phyloP scores from a whole-genome alignment of 164 flowering plant genomes.

The Macadamia tetraphylla region DNA sequence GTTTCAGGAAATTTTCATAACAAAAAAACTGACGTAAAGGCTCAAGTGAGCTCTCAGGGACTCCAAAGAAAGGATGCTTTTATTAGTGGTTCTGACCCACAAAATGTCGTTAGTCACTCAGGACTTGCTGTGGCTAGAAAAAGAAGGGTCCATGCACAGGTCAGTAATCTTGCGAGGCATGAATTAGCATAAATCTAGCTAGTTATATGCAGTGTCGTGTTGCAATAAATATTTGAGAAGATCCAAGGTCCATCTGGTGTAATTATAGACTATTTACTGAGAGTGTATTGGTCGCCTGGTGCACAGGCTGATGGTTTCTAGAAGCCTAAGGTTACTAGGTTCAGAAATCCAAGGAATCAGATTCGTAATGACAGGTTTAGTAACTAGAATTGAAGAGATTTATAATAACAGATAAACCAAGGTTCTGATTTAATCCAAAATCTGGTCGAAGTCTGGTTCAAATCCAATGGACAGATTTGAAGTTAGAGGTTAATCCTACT shows the following conservation, averaged over 20 bases:
- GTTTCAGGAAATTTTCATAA: constrained; percentile 37
- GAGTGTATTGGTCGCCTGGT: not conserved
- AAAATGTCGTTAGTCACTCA: constrained; percentile 45
- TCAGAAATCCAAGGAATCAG: no score
- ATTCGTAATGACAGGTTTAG: no score
- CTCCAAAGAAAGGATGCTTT: constrained; percentile 45
- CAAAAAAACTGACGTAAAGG: constrained; percentile 46
- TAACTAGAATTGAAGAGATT: no score
- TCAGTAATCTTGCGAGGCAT: constrained; percentile 18
- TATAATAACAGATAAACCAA: no score
- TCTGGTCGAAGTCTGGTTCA: no score
- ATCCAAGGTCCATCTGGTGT: not conserved
- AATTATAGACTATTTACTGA: not conserved
- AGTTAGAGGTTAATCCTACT: no score
- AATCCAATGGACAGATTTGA: no score
- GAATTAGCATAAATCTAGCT: not conserved
- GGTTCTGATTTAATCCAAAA: no score
- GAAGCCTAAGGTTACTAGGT: no score
- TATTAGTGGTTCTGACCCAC: constrained; percentile 54
- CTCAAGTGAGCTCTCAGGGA: constrained; percentile 45
- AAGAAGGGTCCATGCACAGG: constrained; percentile 78
- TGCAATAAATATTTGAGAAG: not conserved
- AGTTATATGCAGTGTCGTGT: not conserved
- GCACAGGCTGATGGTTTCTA: not conserved
- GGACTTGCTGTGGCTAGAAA: constrained; percentile 62